Conservation (phyloP, 2,329 filamentous ascomycete genomes). For the Xylariaceae sp. region DNA sequence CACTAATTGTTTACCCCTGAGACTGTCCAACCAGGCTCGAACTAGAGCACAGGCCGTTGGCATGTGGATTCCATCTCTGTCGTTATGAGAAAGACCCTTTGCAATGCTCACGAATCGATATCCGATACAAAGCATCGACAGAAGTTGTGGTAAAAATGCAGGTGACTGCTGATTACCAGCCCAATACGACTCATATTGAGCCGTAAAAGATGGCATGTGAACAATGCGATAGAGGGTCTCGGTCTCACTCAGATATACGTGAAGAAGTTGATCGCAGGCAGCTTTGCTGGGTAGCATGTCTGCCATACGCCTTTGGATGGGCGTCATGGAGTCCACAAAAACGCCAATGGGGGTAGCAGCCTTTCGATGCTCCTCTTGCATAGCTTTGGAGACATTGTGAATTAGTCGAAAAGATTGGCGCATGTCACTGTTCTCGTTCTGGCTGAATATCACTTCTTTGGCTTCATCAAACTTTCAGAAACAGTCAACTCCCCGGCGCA, state of each 20-base stretch:
- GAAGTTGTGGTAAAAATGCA: constrained; percentile 51
- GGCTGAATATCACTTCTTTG: constrained; percentile 45
- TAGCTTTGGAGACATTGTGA: constrained; percentile 43
- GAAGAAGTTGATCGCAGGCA: constrained; percentile 49
- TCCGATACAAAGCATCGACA: constrained; percentile 50
- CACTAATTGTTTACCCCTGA: constrained; percentile 49
- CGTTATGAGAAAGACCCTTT: constrained; percentile 44
- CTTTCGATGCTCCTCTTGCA: constrained; percentile 46
- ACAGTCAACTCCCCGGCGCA: constrained; percentile 4
- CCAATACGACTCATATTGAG: constrained; percentile 51
- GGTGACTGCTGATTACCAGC: constrained; percentile 42
- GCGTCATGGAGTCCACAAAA: constrained; percentile 57
- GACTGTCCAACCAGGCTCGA: constrained; percentile 48
- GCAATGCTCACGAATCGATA: constrained; percentile 50
- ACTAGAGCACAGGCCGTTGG: constrained; percentile 54
- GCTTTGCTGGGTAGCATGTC: constrained; percentile 50
- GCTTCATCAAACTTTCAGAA: constrained; percentile 48
- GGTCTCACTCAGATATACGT: constrained; percentile 46
- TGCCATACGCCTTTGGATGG: constrained; percentile 54
- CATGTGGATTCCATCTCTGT: constrained; percentile 54
- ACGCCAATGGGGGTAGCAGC: constrained; percentile 50
- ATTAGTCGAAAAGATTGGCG: constrained; percentile 43
- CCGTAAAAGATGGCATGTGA: constrained; percentile 48
- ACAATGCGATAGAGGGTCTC: constrained; percentile 53
- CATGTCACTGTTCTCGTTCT: constrained; percentile 37